These are phyloP conservation scores for Phialophora macrospora DNA, from an alignment of 2,329 filamentous ascomycete genomes.

Conservation along the genomic window DNA sequence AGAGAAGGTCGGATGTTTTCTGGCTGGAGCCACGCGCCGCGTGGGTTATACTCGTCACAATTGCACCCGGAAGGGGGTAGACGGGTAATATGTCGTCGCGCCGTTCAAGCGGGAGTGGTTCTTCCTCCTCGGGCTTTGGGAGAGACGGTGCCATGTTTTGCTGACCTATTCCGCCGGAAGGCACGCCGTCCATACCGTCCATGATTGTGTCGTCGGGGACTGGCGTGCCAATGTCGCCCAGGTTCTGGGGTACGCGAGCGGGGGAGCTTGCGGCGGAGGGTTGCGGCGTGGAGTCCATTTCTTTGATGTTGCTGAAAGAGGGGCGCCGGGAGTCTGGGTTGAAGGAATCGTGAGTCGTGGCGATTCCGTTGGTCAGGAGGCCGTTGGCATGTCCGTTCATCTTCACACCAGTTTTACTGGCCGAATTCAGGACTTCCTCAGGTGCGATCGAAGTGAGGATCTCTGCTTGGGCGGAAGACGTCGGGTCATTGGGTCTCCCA, in stretches of 20 bases:
- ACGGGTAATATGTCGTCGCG: slow-evolving; percentile 81
- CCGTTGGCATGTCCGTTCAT: slow-evolving; percentile 42
- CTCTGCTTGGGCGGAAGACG: slow-evolving; percentile 79
- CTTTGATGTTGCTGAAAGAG: slow-evolving; percentile 65
- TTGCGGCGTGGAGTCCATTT: slow-evolving; percentile 72
- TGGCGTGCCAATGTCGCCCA: slow-evolving; percentile 53
- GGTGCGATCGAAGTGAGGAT: slow-evolving; percentile 60
- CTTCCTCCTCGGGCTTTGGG: slow-evolving; percentile 39
- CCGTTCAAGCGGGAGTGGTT: slow-evolving; percentile 58
- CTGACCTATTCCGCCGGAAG: slow-evolving; percentile 16
- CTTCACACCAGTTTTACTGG: slow-evolving; percentile 42
- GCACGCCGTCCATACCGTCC: slow-evolving; percentile 2
- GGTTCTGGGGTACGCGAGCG: slow-evolving; percentile 64
- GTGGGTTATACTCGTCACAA: slow-evolving; percentile 85
- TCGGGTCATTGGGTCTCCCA: slow-evolving; percentile 85
- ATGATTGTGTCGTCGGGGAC: slow-evolving; percentile 39
- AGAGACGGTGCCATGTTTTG: slow-evolving; percentile 33
- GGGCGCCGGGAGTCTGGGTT: slow-evolving; percentile 69
- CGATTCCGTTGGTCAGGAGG: slow-evolving; percentile 42
- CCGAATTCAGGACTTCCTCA: slow-evolving; percentile 38
- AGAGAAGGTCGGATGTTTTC: slow-evolving; percentile 86
- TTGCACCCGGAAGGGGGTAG: slow-evolving; percentile 84
- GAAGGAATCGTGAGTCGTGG: slow-evolving; percentile 59
- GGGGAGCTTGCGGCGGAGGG: slow-evolving; percentile 89
- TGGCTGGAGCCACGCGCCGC: slow-evolving; percentile 88